Conservation (phyloP, 2,329 filamentous ascomycete species). For the Ceratocystis ficicola region DNA sequence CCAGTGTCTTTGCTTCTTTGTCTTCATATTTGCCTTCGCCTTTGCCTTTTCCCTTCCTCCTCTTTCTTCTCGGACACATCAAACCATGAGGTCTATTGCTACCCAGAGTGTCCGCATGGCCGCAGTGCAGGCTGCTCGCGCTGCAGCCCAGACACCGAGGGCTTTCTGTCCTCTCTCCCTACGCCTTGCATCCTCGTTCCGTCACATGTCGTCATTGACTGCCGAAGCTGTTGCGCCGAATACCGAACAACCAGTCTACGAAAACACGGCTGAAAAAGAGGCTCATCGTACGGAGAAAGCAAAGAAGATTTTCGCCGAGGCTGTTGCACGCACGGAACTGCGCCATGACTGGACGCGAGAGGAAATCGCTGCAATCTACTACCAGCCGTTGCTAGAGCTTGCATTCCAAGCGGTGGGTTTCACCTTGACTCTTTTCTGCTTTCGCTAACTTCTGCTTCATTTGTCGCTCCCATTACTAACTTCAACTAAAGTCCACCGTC, state of each 20-base stretch:
- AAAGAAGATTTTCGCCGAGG: constrained; percentile 34
- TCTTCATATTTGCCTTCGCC: not conserved
- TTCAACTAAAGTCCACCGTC: constrained; percentile 47
- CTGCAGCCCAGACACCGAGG: not conserved
- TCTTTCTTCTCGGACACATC: not conserved
- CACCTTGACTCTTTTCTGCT: not conserved
- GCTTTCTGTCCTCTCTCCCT: not conserved
- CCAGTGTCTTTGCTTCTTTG: not conserved
- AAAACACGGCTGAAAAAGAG: constrained; percentile 1
- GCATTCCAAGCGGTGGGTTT: constrained; percentile 56
- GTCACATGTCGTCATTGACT: constrained; percentile 1
- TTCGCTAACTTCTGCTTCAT: not conserved
- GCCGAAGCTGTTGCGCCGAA: constrained; percentile 2
- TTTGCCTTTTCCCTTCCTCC: not conserved
- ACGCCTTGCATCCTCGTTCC: not conserved
- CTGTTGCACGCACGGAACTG: constrained; percentile 48
- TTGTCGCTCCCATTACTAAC: not conserved
- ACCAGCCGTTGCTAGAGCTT: constrained; percentile 68
- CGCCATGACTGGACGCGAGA: constrained; percentile 69
- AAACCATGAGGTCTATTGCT: constrained; percentile 3
- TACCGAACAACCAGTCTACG: not conserved
- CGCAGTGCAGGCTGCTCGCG: not conserved
- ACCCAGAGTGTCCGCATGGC: not conserved
- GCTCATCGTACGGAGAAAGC: constrained; percentile 6
- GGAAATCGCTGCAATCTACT: constrained; percentile 70